These are phyloP conservation scores for Fusarium ramigenum DNA, from an alignment of 2,329 filamentous ascomycete genomes.

Conservation along the genomic window DNA sequence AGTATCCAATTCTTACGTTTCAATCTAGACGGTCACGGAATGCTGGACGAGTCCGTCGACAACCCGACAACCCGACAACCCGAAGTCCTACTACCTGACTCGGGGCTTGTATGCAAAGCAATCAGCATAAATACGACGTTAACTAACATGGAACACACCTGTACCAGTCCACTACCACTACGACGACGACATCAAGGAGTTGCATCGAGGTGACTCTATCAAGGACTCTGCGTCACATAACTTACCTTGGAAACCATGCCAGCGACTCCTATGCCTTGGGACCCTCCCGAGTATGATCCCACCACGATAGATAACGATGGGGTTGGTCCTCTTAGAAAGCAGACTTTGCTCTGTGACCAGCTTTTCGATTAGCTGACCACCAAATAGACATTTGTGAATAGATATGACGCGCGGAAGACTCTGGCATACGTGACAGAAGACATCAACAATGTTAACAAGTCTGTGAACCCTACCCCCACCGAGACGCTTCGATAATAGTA, in stretches of 20 bases:
- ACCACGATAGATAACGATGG: background rate
- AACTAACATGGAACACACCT: background rate
- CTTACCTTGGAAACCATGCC: background rate
- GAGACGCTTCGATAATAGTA: background rate
- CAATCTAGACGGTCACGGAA: too few relatives aligned
- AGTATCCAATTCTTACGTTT: background rate
- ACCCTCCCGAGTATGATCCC: background rate
- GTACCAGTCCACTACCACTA: background rate
- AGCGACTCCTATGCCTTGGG: background rate
- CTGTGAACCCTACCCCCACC: background rate
- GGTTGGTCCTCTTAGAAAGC: fast-evolving
- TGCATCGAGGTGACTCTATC: background rate
- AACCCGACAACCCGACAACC: background rate
- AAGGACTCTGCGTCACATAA: fast-evolving
- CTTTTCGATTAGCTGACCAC: fast-evolving
- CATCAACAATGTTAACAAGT: background rate
- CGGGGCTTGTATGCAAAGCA: background rate
- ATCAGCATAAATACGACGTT: background rate
- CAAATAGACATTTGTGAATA: background rate
- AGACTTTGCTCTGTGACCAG: fast-evolving
- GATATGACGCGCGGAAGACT: background rate
- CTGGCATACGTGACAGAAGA: background rate
- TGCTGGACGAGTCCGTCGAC: background rate
- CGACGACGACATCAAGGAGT: background rate
- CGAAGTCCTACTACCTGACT: background rate